phyloP scores from a whole-genome alignment of 306 rosid genomes.

The Ammopiptanthus mongolicus region DNA sequence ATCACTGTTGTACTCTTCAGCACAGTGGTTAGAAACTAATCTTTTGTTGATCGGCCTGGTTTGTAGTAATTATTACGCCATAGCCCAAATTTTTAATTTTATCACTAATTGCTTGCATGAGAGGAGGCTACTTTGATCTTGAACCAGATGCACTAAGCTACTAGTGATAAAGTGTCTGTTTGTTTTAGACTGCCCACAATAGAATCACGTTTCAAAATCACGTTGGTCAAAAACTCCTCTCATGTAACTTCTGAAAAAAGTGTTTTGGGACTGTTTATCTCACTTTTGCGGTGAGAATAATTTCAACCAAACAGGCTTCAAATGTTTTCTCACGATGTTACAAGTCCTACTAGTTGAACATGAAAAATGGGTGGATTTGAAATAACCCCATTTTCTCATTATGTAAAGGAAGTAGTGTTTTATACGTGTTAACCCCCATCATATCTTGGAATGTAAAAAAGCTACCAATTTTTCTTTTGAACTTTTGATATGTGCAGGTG shows the following conservation, averaged over 20 bases:
- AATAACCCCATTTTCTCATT: conserved; percentile 1
- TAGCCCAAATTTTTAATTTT: not conserved
- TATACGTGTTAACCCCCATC: not conserved
- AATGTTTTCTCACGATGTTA: not conserved
- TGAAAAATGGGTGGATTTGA: not conserved
- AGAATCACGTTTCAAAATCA: no score
- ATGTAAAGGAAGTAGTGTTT: not conserved
- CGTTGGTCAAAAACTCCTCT: no score
- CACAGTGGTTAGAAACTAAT: conserved; percentile 68
- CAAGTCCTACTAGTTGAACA: not conserved
- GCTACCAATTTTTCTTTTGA: not conserved
- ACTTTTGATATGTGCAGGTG: conserved; percentile 54
- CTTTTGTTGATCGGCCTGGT: not conserved
- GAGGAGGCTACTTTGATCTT: not conserved
- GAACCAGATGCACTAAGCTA: not conserved
- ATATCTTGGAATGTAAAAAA: not conserved
- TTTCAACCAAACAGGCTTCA: no score
- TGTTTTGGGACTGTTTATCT: no score
- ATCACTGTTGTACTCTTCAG: conserved; percentile 94
- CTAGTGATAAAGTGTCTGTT: not conserved
- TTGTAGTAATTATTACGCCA: conserved; percentile 4
- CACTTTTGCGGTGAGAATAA: no score
- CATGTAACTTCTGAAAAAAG: no score
- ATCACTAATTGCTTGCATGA: not conserved
- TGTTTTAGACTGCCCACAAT: no score